Conservation (phyloP, 139 green algal species). For the Zygnema cylindricum region DNA sequence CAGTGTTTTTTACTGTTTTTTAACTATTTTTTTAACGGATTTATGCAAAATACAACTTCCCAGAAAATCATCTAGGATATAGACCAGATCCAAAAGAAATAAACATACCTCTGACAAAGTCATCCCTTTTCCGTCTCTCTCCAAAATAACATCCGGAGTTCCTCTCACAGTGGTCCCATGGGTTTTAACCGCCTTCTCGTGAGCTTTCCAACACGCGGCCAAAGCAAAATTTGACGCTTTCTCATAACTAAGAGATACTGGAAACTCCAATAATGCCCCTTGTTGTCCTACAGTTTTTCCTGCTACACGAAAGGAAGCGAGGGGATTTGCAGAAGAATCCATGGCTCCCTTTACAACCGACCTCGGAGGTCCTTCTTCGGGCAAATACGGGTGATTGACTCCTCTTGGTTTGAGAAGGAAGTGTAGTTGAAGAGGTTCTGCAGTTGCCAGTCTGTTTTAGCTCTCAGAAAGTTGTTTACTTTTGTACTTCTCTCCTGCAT, state of each 20-base stretch:
- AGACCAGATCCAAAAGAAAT: too few relatives aligned
- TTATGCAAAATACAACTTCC: too few relatives aligned
- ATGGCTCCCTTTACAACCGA: neutral
- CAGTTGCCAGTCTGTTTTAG: too few relatives aligned
- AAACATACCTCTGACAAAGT: too few relatives aligned
- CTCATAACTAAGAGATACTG: constrained; percentile 9
- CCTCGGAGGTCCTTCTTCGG: constrained; percentile 16
- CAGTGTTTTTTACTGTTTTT: too few relatives aligned
- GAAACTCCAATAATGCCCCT: constrained; percentile 17
- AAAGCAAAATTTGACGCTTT: constrained; percentile 34
- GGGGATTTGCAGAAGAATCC: neutral
- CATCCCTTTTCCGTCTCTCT: neutral
- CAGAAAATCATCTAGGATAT: too few relatives aligned
- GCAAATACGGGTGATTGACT: neutral
- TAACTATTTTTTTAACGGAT: too few relatives aligned
- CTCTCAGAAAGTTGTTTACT: neutral
- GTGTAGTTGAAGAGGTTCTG: neutral
- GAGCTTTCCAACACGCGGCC: constrained; percentile 30
- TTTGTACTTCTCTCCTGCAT: neutral
- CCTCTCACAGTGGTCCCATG: neutral
- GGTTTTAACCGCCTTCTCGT: constrained; percentile 9
- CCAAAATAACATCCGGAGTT: neutral
- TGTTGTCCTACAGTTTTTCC: neutral
- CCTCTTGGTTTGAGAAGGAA: constrained; percentile 30
- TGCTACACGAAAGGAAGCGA: neutral